Evolutionary conservation across 805 yeast genomes (phyloP), one percentile per base, ranked within the genome.

Genomic region (Cyberlindnera mycetangii): DNA sequence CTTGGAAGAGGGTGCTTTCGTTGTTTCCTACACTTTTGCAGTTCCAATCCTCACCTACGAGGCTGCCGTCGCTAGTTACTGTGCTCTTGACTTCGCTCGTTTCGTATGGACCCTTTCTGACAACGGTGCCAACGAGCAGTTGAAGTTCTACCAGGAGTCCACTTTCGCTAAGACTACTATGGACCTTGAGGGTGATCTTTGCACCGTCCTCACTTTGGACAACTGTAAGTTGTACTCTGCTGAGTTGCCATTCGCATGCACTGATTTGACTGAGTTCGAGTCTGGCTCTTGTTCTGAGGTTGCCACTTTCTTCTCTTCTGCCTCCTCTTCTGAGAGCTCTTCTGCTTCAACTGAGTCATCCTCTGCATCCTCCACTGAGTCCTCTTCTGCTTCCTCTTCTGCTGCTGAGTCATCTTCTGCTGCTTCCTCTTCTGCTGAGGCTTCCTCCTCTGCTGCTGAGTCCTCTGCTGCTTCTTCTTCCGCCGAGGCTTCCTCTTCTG

Each of bases 1-100:
- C 47, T 41, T 54, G 32, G 48, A 52, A 15, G 44, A 46, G 12
- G 54, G 54, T 45, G 34, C 48, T 3, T 39, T 46, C 34, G 28
- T 48, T 21, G 40, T 39, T 9, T 24, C 43, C 14, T 53, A 53
- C 37, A 15, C 30, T 4, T 41, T 43, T 8, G 30, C 44, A 9
- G 31, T 46, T n/a, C 41, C 51, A 25, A 12, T 15, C 6, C 24
- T 40, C 15, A 45, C 47, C 8, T 38, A 15, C 19, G 22, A 39
- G 19, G 20, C 37, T 8, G 35, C 47, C 4, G 31, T 41, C 5
- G 14, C 39, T 7, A 32, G 37, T 17, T 49, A 22, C 36, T 49
- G 53, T 32, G 22, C 18, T 11, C 18, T 36, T 12, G 56, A 52
- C 10, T 52, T 41, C 14, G 53, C 44, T 16, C 25, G 48, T 12